Percentiles rank a stretch among this genome's conserved stretches.
phyloP scores from a whole-genome alignment of 2,329 filamentous ascomycete species.

The Cladosporium sp. region DNA sequence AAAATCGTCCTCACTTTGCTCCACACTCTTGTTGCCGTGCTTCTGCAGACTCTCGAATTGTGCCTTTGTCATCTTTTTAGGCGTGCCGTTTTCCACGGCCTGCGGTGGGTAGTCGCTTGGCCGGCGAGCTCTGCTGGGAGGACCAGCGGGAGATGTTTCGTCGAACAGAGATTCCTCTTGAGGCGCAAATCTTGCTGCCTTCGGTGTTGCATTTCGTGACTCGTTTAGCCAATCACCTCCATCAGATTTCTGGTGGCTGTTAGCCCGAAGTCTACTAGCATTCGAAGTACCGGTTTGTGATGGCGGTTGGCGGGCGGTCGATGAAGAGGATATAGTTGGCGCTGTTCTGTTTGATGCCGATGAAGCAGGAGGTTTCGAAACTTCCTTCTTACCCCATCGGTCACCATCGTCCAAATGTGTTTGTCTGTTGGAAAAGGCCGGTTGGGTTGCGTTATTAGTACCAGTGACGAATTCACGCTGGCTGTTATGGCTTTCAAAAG shows the following conservation, averaged over 20 bases:
- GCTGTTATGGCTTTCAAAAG: conserved; percentile 13
- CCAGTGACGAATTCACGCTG: conserved; percentile 18
- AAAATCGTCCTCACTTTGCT: conserved; percentile 36
- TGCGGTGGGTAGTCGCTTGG: conserved; percentile 18
- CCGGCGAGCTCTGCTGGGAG: conserved; percentile 28
- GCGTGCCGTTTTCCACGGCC: conserved; percentile 20
- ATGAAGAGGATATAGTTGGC: conserved; percentile 12
- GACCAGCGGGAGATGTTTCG: conserved; percentile 28
- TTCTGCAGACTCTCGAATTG: conserved; percentile 79
- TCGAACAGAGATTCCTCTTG: conserved; percentile 27
- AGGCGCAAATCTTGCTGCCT: conserved; percentile 14
- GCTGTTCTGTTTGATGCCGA: conserved; percentile 10
- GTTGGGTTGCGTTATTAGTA: conserved; percentile 18
- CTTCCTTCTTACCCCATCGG: conserved; percentile 22
- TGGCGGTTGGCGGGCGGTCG: background rate
- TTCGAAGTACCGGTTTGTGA: background rate
- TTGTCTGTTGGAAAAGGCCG: conserved; percentile 21
- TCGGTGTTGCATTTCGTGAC: conserved; percentile 23
- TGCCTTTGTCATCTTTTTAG: conserved; percentile 82
- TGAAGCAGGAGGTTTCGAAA: conserved; percentile 18
- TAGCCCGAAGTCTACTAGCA: conserved; percentile 17
- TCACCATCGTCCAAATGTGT: conserved; percentile 27
- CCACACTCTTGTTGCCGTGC: conserved; percentile 47
- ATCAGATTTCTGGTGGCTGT: conserved; percentile 23
- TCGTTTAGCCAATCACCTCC: conserved; percentile 17